Conservation (phyloP, 352 stramenopile genomes). For the Phytopythium vexans region DNA sequence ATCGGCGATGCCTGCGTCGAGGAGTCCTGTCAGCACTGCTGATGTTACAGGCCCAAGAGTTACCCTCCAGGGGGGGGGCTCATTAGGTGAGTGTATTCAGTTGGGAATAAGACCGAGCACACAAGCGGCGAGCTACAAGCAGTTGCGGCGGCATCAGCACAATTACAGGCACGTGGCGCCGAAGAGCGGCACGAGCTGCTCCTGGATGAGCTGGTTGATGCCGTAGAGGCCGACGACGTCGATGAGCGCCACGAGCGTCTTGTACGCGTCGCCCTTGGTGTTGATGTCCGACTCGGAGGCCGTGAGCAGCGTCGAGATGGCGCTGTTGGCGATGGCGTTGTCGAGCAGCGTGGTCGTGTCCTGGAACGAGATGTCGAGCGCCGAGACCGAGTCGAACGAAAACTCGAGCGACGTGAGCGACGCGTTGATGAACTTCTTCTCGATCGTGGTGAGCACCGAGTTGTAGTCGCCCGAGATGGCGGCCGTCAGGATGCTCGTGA, state of each 20-base stretch:
- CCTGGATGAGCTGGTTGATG: conserved; percentile 48
- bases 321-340: conserved; percentile 8
- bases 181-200: conserved; percentile 47
- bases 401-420: conserved; percentile 24
- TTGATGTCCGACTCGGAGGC: conserved; percentile 46
- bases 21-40: too few species aligned
- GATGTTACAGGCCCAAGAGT: too few species aligned
- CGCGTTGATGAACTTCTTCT: conserved; percentile 14
- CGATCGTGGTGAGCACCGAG: conserved; percentile 5
- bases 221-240: conserved; percentile 4
- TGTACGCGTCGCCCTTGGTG: conserved; percentile 61
- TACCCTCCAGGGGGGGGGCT: too few species aligned
- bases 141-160: not conserved
- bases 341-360: conserved; percentile 26
- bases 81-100: too few species aligned
- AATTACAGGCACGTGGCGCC: conserved; percentile 39
- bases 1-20: too few species aligned
- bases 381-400: conserved; percentile 27
- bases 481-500: conserved; percentile 35
- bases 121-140: not conserved
- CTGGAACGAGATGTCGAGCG: conserved; percentile 45
- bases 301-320: conserved; percentile 40
- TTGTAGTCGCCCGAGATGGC: conserved; percentile 23
- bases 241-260: conserved; percentile 35
- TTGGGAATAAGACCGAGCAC: conserved; percentile 3